Base-by-base conservation (phyloP, 495 filamentous ascomycete genomes). In the Polyplosphaeria fusca region DNA sequence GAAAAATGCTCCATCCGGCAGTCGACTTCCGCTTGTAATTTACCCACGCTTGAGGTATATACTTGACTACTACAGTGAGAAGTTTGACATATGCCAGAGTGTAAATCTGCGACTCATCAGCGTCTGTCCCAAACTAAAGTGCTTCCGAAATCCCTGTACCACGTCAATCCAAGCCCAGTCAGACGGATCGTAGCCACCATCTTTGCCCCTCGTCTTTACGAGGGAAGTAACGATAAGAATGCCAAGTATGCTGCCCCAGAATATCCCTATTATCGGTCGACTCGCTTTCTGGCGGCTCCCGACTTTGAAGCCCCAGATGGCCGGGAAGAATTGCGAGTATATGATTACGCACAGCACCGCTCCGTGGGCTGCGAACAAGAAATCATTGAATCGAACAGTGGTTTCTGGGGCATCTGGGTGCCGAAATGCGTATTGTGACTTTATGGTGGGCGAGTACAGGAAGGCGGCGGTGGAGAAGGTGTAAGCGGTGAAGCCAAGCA, bases 361-460 rank as follows among this genome's bases (percentile, higher is more conserved):
- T 18, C 86, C 91, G 70, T 96, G 91, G 3, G 79, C 70, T 2
- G 88, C 88, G 67, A 96, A 98, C 1, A 84, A 83, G 22, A 98
- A 76, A 69, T 98, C 93, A 67, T 97, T 98, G 69, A 87, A 82
- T 26, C 85, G 82, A 23, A 96, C 91, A 0, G 91, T 95, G 1
- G 91, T 86, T 26, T 86, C 82, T 13, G 85, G 79, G 0, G 83
- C 78, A 13, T 76, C 64, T 1, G 84, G 83, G 65, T 97, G 80
- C 26, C 94, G 82, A n/a, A 78, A 77, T 5, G 88, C 90, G 73
- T 98, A 98, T 68, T 98, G 86, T 7, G 74, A 67, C 11, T 86
- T 84, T 44, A 98, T 86, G 4, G 82, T 66, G 1, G 87, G 78
- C 5, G 89, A 95, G 65, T 82, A 93, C 43, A 91, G 82, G 61